Evolutionary conservation across 805 yeast genomes (phyloP).

Genomic region (Lipomyces anomalus): DNA sequence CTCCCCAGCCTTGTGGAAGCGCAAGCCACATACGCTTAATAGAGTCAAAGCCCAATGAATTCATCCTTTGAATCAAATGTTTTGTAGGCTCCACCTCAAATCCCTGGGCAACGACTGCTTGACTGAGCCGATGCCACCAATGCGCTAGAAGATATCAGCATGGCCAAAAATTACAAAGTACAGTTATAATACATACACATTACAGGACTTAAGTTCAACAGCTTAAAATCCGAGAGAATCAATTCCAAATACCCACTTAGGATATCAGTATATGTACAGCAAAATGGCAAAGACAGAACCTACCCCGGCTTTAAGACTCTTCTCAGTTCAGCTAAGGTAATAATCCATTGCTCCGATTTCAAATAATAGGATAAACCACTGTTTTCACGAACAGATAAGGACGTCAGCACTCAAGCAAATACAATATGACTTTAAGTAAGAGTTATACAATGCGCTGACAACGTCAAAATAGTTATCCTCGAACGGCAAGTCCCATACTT

Average conservation of each 20-base stretch:
- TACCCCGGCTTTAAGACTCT: slow-evolving; percentile 33
- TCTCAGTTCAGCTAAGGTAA: slow-evolving; percentile 24
- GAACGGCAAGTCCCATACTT: slow-evolving; percentile 28
- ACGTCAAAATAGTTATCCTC: slow-evolving; percentile 32
- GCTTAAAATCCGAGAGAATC: slow-evolving; percentile 26
- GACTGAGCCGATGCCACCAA: not conserved
- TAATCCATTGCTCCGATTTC: not conserved
- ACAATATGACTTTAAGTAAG: too few relatives aligned
- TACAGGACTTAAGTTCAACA: slow-evolving; percentile 21
- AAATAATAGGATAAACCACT: too few relatives aligned
- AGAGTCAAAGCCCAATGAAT: slow-evolving; percentile 27
- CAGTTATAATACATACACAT: not conserved
- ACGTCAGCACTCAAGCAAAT: too few relatives aligned
- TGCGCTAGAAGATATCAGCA: not conserved
- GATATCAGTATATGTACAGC: too few relatives aligned
- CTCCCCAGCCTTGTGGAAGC: slow-evolving; percentile 34
- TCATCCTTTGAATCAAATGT: slow-evolving; percentile 13
- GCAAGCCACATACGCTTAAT: slow-evolving; percentile 27
- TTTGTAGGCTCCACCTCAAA: not conserved
- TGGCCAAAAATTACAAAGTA: too few relatives aligned
- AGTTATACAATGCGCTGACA: slow-evolving; percentile 30
- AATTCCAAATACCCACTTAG: slow-evolving; percentile 30
- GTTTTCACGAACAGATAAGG: slow-evolving; percentile 27
- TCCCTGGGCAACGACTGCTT: not conserved
- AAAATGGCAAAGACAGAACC: too few relatives aligned